Percentiles rank a stretch among this genome's conserved stretches.
Conservation (phyloP, 2,329 filamentous ascomycete genomes). For the Xylaria sp. region DNA sequence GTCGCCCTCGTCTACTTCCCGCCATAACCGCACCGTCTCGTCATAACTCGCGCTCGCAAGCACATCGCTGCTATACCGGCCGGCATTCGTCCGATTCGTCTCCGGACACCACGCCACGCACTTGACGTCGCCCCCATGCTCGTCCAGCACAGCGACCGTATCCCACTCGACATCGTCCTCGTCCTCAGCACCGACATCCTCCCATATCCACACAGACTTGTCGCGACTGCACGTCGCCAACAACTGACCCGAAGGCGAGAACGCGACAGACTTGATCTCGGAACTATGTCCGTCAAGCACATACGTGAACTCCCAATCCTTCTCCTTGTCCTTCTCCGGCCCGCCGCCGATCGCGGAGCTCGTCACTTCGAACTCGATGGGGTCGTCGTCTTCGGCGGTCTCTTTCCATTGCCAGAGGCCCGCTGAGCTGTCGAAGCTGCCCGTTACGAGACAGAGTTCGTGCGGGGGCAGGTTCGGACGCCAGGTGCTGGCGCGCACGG, state of each 20-base stretch:
- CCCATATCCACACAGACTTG: slow-evolving; percentile 98
- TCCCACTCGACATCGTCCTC: slow-evolving; percentile 83
- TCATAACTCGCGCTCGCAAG: slow-evolving; percentile 93
- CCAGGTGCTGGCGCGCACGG: slow-evolving; percentile 82
- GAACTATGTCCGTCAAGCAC: slow-evolving; percentile 93
- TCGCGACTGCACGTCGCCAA: slow-evolving; percentile 88
- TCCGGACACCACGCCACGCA: slow-evolving; percentile 86
- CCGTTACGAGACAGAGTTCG: slow-evolving; percentile 78
- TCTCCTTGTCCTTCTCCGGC: slow-evolving; percentile 61
- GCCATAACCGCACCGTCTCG: slow-evolving; percentile 81
- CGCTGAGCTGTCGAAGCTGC: slow-evolving; percentile 88
- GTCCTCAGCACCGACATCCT: slow-evolving; percentile 72
- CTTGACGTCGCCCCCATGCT: slow-evolving; percentile 95
- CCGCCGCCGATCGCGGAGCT: slow-evolving; percentile 38
- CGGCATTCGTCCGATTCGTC: slow-evolving; percentile 41
- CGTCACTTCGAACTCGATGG: slow-evolving; percentile 37
- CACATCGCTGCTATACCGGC: slow-evolving; percentile 58
- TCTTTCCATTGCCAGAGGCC: slow-evolving; percentile 71
- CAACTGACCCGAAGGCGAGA: slow-evolving; percentile 67
- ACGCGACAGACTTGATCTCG: slow-evolving; percentile 78
- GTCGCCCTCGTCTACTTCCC: slow-evolving; percentile 80
- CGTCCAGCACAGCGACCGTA: slow-evolving; percentile 88
- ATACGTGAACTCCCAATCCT: slow-evolving; percentile 89
- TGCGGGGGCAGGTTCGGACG: slow-evolving; percentile 62
- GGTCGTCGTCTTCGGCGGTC: slow-evolving; percentile 29